A percentile compares a stretch with the other conserved stretches of the same genome.
Evolutionary conservation across 768 basidiomycete species (phyloP).

Genomic region (Pulveroboletus ravenelii): DNA sequence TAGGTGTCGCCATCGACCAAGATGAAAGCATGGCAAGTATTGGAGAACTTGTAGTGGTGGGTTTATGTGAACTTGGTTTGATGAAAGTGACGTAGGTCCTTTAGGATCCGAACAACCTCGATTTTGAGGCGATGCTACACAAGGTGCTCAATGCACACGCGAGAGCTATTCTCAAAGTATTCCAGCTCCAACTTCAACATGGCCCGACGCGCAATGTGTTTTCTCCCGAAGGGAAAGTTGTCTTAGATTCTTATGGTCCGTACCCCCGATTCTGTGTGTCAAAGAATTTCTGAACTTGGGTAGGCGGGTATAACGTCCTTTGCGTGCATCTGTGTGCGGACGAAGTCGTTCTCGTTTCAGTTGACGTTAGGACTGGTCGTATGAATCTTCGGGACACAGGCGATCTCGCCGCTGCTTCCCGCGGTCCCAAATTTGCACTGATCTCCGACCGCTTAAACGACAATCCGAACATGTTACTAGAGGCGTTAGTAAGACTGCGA

Average conservation of each 20-base stretch:
- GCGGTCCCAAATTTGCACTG: slow-evolving; percentile 58
- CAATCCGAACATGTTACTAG: slow-evolving; percentile 54
- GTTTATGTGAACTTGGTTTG: slow-evolving; percentile 22
- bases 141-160: slow-evolving; percentile 64
- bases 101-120: slow-evolving; percentile 63
- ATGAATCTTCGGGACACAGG: slow-evolving; percentile 78
- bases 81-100: background rate
- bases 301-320: slow-evolving; percentile 56
- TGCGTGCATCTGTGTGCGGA: slow-evolving; percentile 71
- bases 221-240: slow-evolving; percentile 55
- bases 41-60: slow-evolving; percentile 52
- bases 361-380: slow-evolving; percentile 77
- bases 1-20: slow-evolving; percentile 53
- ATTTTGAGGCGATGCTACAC: slow-evolving; percentile 67
- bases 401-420: slow-evolving; percentile 68
- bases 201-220: slow-evolving; percentile 53
- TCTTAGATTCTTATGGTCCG: slow-evolving; percentile 53
- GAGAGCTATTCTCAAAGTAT: slow-evolving; percentile 52
- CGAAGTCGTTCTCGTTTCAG: slow-evolving; percentile 68
- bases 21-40: slow-evolving; percentile 42
- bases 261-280: background rate
- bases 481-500: slow-evolving; percentile 55
- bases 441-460: slow-evolving; percentile 66
- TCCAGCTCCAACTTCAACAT: slow-evolving; percentile 51
- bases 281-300: slow-evolving; percentile 1